Evolutionary conservation across 306 rosid genomes (phyloP), one percentile per base, ranked within the genome.

Genomic region (Spatholobus suberectus): DNA sequence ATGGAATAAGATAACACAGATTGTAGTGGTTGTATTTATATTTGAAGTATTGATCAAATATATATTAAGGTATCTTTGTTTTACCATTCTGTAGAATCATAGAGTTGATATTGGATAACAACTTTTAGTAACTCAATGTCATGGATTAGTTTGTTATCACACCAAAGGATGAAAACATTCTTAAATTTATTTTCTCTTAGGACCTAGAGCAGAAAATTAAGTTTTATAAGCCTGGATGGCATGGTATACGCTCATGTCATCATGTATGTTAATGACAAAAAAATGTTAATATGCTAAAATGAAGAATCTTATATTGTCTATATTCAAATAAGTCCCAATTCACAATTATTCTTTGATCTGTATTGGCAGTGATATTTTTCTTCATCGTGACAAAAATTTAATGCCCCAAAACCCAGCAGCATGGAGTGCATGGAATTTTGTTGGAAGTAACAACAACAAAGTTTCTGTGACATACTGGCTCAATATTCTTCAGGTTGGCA

Each of bases 401-500:
- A 95, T 95, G 98, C 98, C 98, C 80, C 88, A 70, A 92, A 93
- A 95, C 85, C 93, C 87, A 81, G 93, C 94, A 49, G 98, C 98
- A 63, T 95, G 98, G 98, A 93, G 98, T 83, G 97, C 98, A 7
- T 95, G 98, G 98, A 95, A 93, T 88, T 95, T 91, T 84, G 94
- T 92, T 40, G 98, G 98, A 79, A 81, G 79, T 84, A 85, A 77
- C 23, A 87, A 86, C 76, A 82, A 85, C 73, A 90, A 68, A 93
- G 91, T 91, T 63, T 92, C 93, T 75, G 61, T 95, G 74, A 95
- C 98, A 63, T 95, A 95, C 89, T 95, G 98, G 98, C 93, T 95
- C 76, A 93, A 95, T 73, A 69, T 90, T 83, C 98, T 95, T 84
- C 98, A 95, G 98, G 98, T 93, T 76, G 43, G 89, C 77, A 72